Evolutionary conservation across 148 eudicot species (phyloP), one percentile per base, ranked within the genome.

Genomic region (Silene latifolia): DNA sequence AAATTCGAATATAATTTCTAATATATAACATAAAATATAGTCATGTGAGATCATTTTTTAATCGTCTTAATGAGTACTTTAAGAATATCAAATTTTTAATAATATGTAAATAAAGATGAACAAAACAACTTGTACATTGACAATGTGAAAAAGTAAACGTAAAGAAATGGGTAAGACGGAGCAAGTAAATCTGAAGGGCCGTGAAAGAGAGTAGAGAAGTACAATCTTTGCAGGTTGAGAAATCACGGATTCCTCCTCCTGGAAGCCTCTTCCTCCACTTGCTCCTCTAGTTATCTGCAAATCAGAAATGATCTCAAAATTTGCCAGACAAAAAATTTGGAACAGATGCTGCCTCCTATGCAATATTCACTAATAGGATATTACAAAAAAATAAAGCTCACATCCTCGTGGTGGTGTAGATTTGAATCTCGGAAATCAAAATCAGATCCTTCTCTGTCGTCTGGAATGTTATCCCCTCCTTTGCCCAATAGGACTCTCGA

Each of bases 141-240:
- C n/a, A n/a, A n/a, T n/a, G n/a, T n/a, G n/a, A n/a, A n/a, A n/a
- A n/a, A n/a, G n/a, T n/a, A n/a, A n/a, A n/a, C n/a, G n/a, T n/a
- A n/a, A n/a, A n/a, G n/a, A n/a, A n/a, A n/a, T n/a, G n/a, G n/a
- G n/a, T n/a, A n/a, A n/a, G n/a, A n/a, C n/a, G n/a, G n/a, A n/a
- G n/a, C n/a, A n/a, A n/a, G n/a, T 24, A 7, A 47, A 71, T 18
- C 12, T 14, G 42, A 75, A 20, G 12, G 24, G n/a, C 4, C 13
- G 27, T 24, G 63, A 68, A 32, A 67, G 71, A 44, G 56, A 59
- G 35, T 2, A 67, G 74, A 72, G 13, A 67, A 66, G 25, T 85
- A 88, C 90, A 77, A 78, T 69, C 67, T 87, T 90, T 4, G 80
- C 74, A 69, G 92, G 85, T 69, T 81, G 88, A 81, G 78, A 71